These are phyloP conservation scores for Venustampulla echinocandica DNA, from an alignment of 495 filamentous ascomycete genomes.

Conservation along the genomic window DNA sequence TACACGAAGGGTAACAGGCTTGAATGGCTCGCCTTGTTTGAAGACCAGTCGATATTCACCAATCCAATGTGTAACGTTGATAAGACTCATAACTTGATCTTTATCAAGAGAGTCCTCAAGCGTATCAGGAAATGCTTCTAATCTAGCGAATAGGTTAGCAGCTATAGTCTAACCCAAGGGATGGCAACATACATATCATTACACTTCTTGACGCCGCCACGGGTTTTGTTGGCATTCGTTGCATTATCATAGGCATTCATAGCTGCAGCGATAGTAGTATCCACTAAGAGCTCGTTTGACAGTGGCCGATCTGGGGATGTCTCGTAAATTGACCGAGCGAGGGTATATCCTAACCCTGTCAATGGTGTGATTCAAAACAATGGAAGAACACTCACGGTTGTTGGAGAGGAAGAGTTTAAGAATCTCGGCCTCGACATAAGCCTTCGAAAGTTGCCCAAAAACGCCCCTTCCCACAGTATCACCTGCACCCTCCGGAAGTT, in stretches of 20 bases:
- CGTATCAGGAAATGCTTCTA: slow-evolving; percentile 60
- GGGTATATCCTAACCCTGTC: slow-evolving; percentile 48
- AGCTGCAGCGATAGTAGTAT: slow-evolving; percentile 56
- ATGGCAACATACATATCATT: slow-evolving; percentile 62
- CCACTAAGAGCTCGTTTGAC: slow-evolving; percentile 43
- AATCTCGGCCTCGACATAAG: slow-evolving; percentile 63
- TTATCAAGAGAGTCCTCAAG: slow-evolving; percentile 48
- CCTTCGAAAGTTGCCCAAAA: slow-evolving; percentile 56
- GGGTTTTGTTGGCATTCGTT: slow-evolving; percentile 75
- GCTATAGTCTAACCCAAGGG: too few species aligned
- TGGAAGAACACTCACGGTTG: slow-evolving; percentile 42
- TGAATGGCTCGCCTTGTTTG: slow-evolving; percentile 86
- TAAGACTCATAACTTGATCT: slow-evolving; percentile 54
- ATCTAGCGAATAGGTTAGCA: slow-evolving; percentile 30
- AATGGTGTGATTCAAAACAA: not conserved
- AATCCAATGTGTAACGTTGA: slow-evolving; percentile 78
- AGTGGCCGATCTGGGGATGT: slow-evolving; percentile 44
- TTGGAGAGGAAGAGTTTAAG: slow-evolving; percentile 64
- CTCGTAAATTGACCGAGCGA: slow-evolving; percentile 65
- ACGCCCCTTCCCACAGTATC: slow-evolving; percentile 46
- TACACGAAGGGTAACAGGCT: slow-evolving; percentile 81
- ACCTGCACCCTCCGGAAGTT: slow-evolving; percentile 22
- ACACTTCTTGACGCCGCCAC: slow-evolving; percentile 76
- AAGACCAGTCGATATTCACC: slow-evolving; percentile 83
- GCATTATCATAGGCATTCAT: slow-evolving; percentile 80